A percentile compares a stretch with the other conserved stretches of the same genome.
Conservation (phyloP, 1,284 basidiomycete genomes). For the Cutaneotrichosporon cutaneum region DNA sequence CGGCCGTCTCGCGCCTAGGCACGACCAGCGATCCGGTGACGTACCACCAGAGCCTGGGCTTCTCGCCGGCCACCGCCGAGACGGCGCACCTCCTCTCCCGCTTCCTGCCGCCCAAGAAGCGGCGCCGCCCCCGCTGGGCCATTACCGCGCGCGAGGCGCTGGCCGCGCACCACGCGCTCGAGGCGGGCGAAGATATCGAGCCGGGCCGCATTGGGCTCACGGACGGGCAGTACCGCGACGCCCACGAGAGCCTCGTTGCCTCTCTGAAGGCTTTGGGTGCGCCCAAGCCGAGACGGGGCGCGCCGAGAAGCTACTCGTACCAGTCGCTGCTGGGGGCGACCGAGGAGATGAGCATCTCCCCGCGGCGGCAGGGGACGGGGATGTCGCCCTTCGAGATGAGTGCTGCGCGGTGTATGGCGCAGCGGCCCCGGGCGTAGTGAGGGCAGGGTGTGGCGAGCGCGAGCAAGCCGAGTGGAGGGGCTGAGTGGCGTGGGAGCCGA, state of each 20-base stretch:
- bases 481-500: neutral
- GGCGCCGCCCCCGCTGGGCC: slow-evolving; percentile 32
- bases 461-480: neutral
- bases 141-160: slow-evolving; percentile 22
- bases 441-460: neutral
- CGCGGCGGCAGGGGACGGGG: slow-evolving; percentile 20
- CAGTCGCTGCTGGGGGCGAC: slow-evolving; percentile 11
- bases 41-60: slow-evolving; percentile 45
- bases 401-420: slow-evolving; percentile 40
- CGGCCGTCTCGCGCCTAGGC: slow-evolving; percentile 33
- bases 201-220: slow-evolving; percentile 31
- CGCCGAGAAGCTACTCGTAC: slow-evolving; percentile 12
- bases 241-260: slow-evolving; percentile 41
- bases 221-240: slow-evolving; percentile 45
- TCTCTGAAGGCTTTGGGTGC: slow-evolving; percentile 32
- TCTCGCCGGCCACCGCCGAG: slow-evolving; percentile 36
- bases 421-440: slow-evolving; percentile 31
- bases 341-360: slow-evolving; percentile 7
- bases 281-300: slow-evolving; percentile 3
- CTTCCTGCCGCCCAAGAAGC: slow-evolving; percentile 37
- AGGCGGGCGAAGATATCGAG: slow-evolving; percentile 26
- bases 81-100: slow-evolving; percentile 42
- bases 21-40: slow-evolving; percentile 42
- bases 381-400: slow-evolving; percentile 47
- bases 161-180: slow-evolving; percentile 15